Conservation (phyloP, 2,329 filamentous ascomycete genomes). For the Dothiorella sarmentorum region DNA sequence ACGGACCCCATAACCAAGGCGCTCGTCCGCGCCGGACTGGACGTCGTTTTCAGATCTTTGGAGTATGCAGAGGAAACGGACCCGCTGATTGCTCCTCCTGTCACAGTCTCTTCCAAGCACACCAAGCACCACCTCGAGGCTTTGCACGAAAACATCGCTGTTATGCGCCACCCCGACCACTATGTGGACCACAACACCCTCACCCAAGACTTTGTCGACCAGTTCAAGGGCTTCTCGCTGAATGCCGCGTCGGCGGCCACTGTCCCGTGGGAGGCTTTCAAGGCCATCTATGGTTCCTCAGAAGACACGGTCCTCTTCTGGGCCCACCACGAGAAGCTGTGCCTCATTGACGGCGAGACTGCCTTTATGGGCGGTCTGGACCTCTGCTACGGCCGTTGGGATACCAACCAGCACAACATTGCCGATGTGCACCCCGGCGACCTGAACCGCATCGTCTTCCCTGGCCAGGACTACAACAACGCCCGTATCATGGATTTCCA, state of each 20-base stretch:
- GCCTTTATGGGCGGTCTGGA: constrained; percentile 93
- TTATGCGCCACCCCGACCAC: constrained; percentile 90
- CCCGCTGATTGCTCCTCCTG: constrained; percentile 43
- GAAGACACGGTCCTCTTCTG: constrained; percentile 83
- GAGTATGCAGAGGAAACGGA: constrained; percentile 45
- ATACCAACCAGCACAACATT: constrained; percentile 82
- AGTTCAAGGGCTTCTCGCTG: constrained; percentile 55
- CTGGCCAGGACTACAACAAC: constrained; percentile 92
- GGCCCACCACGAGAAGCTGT: constrained; percentile 92
- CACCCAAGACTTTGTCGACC: constrained; percentile 54
- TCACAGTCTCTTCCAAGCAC: constrained; percentile 62
- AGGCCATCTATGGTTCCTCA: constrained; percentile 75
- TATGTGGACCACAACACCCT: constrained; percentile 68
- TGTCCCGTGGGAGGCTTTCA: constrained; percentile 68
- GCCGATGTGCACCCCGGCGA: constrained; percentile 79
- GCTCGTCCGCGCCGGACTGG: constrained; percentile 41
- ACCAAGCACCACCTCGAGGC: constrained; percentile 76
- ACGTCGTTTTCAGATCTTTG: constrained; percentile 44
- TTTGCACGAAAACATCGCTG: constrained; percentile 77
- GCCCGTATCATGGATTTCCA: constrained; percentile 78
- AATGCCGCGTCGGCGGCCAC: constrained; percentile 57
- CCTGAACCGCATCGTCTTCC: constrained; percentile 72
- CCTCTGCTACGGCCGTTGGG: constrained; percentile 82
- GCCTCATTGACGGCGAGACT: constrained; percentile 70
- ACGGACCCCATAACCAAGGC: constrained; percentile 41